These are phyloP conservation scores for Aspergillus chevalieri DNA, from an alignment of 2,329 filamentous ascomycete species.

Conservation along the genomic window DNA sequence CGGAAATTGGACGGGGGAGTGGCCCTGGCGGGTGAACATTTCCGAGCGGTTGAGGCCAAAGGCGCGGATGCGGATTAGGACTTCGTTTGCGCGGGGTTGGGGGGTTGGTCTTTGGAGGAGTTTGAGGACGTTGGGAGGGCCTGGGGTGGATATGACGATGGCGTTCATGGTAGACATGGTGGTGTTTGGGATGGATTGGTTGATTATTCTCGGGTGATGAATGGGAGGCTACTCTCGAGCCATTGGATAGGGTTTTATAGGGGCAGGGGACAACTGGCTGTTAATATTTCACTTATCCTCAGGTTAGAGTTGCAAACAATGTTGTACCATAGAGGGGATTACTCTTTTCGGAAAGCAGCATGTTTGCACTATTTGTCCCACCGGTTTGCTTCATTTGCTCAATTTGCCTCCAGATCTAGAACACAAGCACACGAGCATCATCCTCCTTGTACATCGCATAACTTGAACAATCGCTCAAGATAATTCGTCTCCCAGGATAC, in stretches of 20 bases:
- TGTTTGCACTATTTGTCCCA: slow-evolving; percentile 2
- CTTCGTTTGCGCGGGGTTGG: slow-evolving; percentile 28
- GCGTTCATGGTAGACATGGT: slow-evolving; percentile 37
- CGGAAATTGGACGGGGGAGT: slow-evolving; percentile 39
- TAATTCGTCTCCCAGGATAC: background rate
- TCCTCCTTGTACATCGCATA: background rate
- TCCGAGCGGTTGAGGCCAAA: slow-evolving; percentile 46
- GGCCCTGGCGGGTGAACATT: slow-evolving; percentile 43
- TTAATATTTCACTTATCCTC: too few species aligned
- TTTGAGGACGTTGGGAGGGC: slow-evolving; percentile 36
- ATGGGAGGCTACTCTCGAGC: background rate
- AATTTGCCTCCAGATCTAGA: background rate
- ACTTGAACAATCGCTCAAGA: background rate
- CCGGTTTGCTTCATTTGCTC: background rate
- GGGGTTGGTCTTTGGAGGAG: slow-evolving; percentile 36
- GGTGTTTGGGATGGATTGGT: background rate
- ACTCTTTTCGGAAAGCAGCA: background rate
- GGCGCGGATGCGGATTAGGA: slow-evolving; percentile 40
- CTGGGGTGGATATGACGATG: slow-evolving; percentile 36
- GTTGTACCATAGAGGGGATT: background rate
- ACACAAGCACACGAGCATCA: background rate
- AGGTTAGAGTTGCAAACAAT: too few species aligned
- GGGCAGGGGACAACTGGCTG: background rate
- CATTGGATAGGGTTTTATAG: background rate
- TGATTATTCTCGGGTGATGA: background rate